Base-by-base conservation (phyloP, 129 eudicot species). In the Pittosporum tobira region DNA sequence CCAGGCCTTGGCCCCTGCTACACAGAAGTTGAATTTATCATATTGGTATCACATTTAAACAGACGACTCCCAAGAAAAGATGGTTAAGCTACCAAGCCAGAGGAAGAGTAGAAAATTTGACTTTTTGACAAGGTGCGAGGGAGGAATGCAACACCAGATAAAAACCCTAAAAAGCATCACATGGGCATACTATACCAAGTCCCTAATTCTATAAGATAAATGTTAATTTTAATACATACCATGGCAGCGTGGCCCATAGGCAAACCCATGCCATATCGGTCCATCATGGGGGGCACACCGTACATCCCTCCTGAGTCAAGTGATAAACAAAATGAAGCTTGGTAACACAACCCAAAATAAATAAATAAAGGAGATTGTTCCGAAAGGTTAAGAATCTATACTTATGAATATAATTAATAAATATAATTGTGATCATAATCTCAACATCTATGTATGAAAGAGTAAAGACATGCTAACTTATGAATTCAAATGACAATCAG, bases 251-350 rank as follows among this genome's bases (percentile, higher is more conserved):
- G 83, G 46, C 73, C 78, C 77, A 79, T 61, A n/a, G 94, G 88
- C 82, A 85, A 54, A 19, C 75, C 73, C 68, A 90, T 19, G 57
- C 97, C 95, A 77, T 82, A 90, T 16, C 84, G 93, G 40, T 90
- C 94, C 88, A 90, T 77, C 63, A 90, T 36, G 19, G 94, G 97
- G 20, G 97, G 94, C 55, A 82, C 73, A 52, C 87, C 88, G 69
- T 85, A 85, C 80, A 88, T 53, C 52, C 85, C 85, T 71, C 94
- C 97, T 84, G 71, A 46, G n/a, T n/a, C n/a, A 71, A 36, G 46
- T 23, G 12, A 53, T 3, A 59, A 24, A 23, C 22, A 4, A 47
- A 38, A 43, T 3, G 4, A 29, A 54, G 43, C 24, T 26, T 6
- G 43, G 42, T 0, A 18, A 11, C 0, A 29, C 40, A 54, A 13